phyloP scores from a whole-genome alignment of 2,329 filamentous ascomycete species.

The Fusarium nygamai region DNA sequence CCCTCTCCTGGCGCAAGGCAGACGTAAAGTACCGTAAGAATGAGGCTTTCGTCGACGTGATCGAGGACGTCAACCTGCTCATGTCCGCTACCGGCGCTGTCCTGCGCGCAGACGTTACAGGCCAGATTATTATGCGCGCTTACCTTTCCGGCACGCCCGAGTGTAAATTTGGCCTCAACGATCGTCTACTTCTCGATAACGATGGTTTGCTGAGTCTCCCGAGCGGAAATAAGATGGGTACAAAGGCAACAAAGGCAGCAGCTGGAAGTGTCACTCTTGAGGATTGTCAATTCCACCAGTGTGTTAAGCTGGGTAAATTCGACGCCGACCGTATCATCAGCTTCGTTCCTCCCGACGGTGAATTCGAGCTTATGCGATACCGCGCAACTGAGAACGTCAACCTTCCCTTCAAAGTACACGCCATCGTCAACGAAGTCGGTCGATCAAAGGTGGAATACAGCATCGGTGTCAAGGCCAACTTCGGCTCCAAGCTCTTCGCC shows the following conservation, averaged over 20 bases:
- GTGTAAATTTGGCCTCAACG: conserved; percentile 98
- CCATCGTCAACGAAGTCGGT: conserved; percentile 96
- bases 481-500: conserved; percentile 93
- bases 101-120: conserved; percentile 93
- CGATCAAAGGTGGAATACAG: conserved; percentile 99
- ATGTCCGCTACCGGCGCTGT: conserved; percentile 99
- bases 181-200: conserved; percentile 89
- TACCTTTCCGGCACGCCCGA: conserved; percentile 97
- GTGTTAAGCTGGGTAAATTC: conserved; percentile 96
- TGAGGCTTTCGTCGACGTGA: conserved; percentile 98
- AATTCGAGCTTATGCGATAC: conserved; percentile 99
- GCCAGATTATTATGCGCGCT: conserved; percentile 98
- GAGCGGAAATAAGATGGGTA: conserved; percentile 79
- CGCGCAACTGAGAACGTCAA: conserved; percentile 99
- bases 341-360: conserved; percentile 95
- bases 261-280: conserved; percentile 95
- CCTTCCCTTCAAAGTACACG: conserved; percentile 97
- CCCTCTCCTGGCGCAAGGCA: conserved; percentile 94
- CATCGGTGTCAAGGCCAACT: conserved; percentile 97
- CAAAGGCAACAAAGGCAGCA: conserved; percentile 93
- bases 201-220: conserved; percentile 72
- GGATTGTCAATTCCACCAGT: conserved; percentile 99
- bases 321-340: conserved; percentile 96
- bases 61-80: conserved; percentile 97
- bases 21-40: conserved; percentile 99